A percentile compares a stretch with the other conserved stretches of the same genome.
These are phyloP conservation scores for Scedosporium apiospermum DNA, from an alignment of 2,329 filamentous ascomycete species.

Conservation along the genomic window DNA sequence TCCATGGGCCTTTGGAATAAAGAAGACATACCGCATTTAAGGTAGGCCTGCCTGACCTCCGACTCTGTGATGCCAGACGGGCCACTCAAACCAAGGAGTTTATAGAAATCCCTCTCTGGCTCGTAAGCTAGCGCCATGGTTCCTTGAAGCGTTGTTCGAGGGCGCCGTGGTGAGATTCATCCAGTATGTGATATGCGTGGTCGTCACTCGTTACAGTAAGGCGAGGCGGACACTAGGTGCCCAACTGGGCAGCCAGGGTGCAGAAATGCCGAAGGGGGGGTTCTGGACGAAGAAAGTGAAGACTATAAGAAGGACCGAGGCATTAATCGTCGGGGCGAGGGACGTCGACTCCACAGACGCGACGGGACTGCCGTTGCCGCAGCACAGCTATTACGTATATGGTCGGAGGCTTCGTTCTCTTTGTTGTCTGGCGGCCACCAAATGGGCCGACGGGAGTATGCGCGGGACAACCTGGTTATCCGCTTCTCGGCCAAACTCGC, in stretches of 20 bases:
- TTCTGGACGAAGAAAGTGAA: neutral
- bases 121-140: conserved; percentile 4
- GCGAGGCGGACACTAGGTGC: neutral
- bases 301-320: neutral
- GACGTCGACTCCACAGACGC: neutral
- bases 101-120: conserved; percentile 63
- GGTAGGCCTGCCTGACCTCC: conserved; percentile 3
- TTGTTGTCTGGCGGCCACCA: neutral
- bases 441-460: neutral
- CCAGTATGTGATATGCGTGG: neutral
- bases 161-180: neutral
- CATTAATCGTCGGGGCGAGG: neutral
- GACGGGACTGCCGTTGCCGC: neutral
- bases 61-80: neutral
- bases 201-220: neutral
- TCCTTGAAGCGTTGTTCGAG: neutral
- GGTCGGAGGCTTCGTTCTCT: neutral
- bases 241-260: conserved; percentile 1
- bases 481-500: neutral
- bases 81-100: conserved; percentile 55
- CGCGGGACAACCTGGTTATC: neutral
- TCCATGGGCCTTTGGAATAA: neutral
- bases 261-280: neutral
- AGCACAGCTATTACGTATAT: neutral
- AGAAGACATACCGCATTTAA: conserved; percentile 5